Conservation (phyloP, 225 moss, liverwort and hornwort genomes). For the Sphagnum tenellum region DNA sequence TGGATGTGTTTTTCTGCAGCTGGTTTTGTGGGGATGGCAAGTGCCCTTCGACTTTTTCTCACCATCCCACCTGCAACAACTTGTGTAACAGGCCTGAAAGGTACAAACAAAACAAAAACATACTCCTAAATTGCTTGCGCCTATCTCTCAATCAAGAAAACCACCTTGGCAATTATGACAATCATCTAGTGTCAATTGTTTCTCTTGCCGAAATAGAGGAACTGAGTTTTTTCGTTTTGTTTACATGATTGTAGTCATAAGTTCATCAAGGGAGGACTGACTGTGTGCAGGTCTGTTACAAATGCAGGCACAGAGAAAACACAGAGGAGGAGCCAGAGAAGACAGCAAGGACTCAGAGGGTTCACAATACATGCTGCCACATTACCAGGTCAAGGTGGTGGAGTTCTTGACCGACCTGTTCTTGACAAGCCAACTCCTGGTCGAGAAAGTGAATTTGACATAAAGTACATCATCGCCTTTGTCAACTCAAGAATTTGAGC, state of each 20-base stretch:
- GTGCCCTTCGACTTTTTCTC: constrained; percentile 31
- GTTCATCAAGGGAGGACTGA: not conserved
- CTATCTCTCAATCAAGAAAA: not conserved
- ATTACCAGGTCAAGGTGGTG: constrained; percentile 72
- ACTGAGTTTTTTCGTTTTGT: too few species aligned
- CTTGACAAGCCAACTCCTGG: constrained; percentile 74
- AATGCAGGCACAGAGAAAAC: constrained; percentile 37
- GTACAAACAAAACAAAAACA: constrained; percentile 3
- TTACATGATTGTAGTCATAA: too few species aligned
- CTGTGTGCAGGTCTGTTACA: not conserved
- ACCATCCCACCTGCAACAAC: constrained; percentile 17
- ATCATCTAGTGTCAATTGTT: not conserved
- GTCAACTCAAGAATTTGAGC: not conserved
- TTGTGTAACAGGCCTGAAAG: constrained; percentile 12
- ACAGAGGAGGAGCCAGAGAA: constrained; percentile 19
- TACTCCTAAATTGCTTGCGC: not conserved
- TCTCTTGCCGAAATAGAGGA: too few species aligned
- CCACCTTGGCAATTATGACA: not conserved
- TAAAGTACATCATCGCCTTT: constrained; percentile 42
- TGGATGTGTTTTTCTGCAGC: constrained; percentile 12
- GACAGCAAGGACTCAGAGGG: constrained; percentile 8
- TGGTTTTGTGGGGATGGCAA: constrained; percentile 24
- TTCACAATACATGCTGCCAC: constrained; percentile 30
- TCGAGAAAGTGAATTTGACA: constrained; percentile 82
- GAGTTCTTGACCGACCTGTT: constrained; percentile 73